Percentiles rank a stretch among this genome's conserved stretches.
Conservation (phyloP, 257 asterid genomes). For the Solanum boliviense region DNA sequence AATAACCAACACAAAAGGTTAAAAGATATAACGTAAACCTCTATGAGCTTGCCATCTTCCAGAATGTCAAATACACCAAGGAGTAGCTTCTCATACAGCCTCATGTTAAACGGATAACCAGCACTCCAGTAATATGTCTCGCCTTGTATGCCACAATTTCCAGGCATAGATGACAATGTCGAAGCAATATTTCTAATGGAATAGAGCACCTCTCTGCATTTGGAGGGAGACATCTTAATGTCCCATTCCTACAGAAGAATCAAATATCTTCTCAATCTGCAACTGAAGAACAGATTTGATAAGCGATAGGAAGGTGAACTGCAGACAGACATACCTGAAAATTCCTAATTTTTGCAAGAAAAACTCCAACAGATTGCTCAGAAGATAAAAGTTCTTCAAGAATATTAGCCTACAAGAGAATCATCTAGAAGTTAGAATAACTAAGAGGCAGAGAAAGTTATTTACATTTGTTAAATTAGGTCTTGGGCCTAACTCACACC, state of each 20-base stretch:
- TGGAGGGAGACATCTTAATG: slow-evolving; percentile 62
- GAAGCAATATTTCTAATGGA: slow-evolving; percentile 54
- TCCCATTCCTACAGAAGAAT: slow-evolving; percentile 70
- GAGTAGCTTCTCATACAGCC: slow-evolving; percentile 85
- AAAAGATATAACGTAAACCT: slow-evolving; percentile 36
- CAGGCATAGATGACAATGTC: slow-evolving; percentile 56
- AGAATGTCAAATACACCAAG: slow-evolving; percentile 79
- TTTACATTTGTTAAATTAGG: neutral
- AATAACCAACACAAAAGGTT: neutral
- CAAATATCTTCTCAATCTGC: slow-evolving; percentile 3
- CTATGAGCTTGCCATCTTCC: slow-evolving; percentile 82
- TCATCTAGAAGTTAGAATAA: slow-evolving; percentile 14
- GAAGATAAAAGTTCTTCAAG: slow-evolving; percentile 66
- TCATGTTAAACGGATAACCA: slow-evolving; percentile 68
- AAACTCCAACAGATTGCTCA: slow-evolving; percentile 37
- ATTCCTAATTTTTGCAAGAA: slow-evolving; percentile 63
- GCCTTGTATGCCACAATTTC: slow-evolving; percentile 63
- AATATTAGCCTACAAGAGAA: slow-evolving; percentile 53
- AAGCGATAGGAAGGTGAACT: slow-evolving; percentile 4
- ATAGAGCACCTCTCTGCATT: slow-evolving; percentile 54
- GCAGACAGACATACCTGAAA: slow-evolving; percentile 39
- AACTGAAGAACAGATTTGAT: slow-evolving; percentile 1
- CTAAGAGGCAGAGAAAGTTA: slow-evolving; percentile 9
- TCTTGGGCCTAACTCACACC: no score
- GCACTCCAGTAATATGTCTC: slow-evolving; percentile 86